Evolutionary conservation across 108 stramenopile species (phyloP).

Genomic region (Licmophora abbreviata): DNA sequence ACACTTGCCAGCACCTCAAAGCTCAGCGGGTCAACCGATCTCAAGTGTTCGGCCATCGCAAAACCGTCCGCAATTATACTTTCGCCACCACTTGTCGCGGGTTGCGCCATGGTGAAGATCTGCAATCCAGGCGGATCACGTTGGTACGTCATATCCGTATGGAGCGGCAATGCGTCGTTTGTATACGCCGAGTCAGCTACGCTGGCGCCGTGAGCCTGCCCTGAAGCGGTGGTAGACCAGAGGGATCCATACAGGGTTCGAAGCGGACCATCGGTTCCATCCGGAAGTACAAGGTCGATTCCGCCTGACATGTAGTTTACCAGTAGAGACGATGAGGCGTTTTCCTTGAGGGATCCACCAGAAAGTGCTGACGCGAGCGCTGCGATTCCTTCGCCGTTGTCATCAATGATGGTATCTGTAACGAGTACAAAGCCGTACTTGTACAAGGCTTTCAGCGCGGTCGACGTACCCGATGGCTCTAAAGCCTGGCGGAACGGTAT

Average conservation of each 20-base stretch:
- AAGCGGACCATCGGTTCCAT: slow-evolving; percentile 62
- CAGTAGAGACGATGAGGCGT: slow-evolving; percentile 14
- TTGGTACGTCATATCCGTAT: slow-evolving; percentile 81
- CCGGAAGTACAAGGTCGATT: slow-evolving; percentile 15
- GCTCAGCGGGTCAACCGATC: slow-evolving; percentile 34
- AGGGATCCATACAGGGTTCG: slow-evolving; percentile 75
- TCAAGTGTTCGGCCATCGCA: slow-evolving; percentile 46
- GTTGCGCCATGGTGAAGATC: slow-evolving; percentile 79
- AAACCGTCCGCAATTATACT: slow-evolving; percentile 69
- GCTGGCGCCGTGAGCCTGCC: slow-evolving; percentile 39
- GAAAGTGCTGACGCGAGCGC: slow-evolving; percentile 38
- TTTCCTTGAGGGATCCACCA: slow-evolving; percentile 34
- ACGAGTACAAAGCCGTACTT: slow-evolving; percentile 65
- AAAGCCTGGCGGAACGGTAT: too few relatives aligned
- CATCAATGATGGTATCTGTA: slow-evolving; percentile 49
- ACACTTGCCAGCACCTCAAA: slow-evolving; percentile 44
- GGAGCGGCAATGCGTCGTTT: slow-evolving; percentile 58
- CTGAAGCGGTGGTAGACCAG: slow-evolving; percentile 55
- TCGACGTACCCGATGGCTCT: slow-evolving; percentile 24
- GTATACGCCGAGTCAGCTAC: slow-evolving; percentile 81
- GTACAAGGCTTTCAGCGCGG: slow-evolving; percentile 46
- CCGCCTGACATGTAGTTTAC: slow-evolving; percentile 17
- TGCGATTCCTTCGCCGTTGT: slow-evolving; percentile 33
- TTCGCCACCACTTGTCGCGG: slow-evolving; percentile 45
- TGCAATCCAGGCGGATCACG: slow-evolving; percentile 76